Evolutionary conservation across 768 basidiomycete genomes (phyloP).

Genomic region (Sarcomyxa edulis): DNA sequence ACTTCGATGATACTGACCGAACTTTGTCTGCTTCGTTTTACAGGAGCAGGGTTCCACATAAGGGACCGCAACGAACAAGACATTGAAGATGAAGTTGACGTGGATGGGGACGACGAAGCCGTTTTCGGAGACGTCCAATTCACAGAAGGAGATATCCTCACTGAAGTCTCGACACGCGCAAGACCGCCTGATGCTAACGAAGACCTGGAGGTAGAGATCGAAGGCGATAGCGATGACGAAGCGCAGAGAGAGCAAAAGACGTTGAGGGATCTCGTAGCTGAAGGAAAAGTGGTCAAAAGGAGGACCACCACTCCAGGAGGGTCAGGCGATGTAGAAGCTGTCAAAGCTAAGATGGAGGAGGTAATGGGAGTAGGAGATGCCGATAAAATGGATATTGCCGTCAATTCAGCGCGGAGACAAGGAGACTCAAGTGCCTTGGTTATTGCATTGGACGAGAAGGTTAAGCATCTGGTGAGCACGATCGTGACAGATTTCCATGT

Average conservation of each 20-base stretch:
- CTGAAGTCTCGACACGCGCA: conserved; percentile 18
- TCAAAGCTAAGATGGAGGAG: conserved; percentile 31
- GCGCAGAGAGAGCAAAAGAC: conserved; percentile 28
- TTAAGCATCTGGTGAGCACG: conserved; percentile 48
- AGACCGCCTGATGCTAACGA: conserved; percentile 20
- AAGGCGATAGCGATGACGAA: conserved; percentile 29
- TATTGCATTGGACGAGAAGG: conserved; percentile 54
- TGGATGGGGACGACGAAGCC: conserved; percentile 71
- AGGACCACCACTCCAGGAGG: conserved; percentile 13
- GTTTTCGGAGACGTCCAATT: conserved; percentile 72
- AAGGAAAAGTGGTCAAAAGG: conserved; percentile 34
- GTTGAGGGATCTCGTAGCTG: conserved; percentile 49
- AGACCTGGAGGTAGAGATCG: conserved; percentile 39
- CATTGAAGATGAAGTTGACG: conserved; percentile 75
- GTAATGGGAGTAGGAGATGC: conserved; percentile 34
- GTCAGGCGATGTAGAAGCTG: conserved; percentile 12
- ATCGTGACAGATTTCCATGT: conserved; percentile 1
- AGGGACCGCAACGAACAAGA: conserved; percentile 53
- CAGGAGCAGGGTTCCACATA: conserved; percentile 71
- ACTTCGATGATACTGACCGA: not conserved
- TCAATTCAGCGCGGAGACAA: conserved; percentile 42
- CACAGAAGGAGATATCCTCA: conserved; percentile 65
- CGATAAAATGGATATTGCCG: conserved; percentile 43
- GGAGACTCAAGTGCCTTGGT: conserved; percentile 46
- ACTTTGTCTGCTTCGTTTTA: not conserved